A percentile compares a stretch with the other conserved stretches of the same genome.
These are phyloP conservation scores for Diaporthe humulicola DNA, from an alignment of 2,329 filamentous ascomycete species.

Conservation along the genomic window DNA sequence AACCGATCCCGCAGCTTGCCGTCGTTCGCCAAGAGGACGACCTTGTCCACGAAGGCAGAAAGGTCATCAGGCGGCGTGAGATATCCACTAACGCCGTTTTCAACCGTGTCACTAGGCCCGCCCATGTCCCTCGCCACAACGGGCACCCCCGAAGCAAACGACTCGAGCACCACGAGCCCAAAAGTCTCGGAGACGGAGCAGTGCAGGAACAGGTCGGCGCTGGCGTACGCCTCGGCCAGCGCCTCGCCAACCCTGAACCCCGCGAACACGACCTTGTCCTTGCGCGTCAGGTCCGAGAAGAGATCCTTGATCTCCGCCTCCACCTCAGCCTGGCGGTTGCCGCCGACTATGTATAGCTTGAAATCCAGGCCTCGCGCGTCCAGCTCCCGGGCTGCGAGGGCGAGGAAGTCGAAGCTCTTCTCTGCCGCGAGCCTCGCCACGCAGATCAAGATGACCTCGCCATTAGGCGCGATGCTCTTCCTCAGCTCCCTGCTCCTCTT, in stretches of 20 bases:
- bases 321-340: conserved; percentile 74
- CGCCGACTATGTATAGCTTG: conserved; percentile 76
- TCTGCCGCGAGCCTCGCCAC: conserved; percentile 78
- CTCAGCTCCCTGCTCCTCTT: conserved; percentile 66
- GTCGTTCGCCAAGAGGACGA: conserved; percentile 64
- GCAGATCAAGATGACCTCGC: conserved; percentile 75
- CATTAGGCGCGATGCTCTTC: conserved; percentile 68
- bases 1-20: conserved; percentile 58
- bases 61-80: conserved; percentile 72
- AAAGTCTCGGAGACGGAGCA: conserved; percentile 81
- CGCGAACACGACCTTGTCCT: conserved; percentile 73
- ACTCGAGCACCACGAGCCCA: conserved; percentile 77
- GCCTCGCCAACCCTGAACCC: conserved; percentile 73
- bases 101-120: conserved; percentile 76
- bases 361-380: conserved; percentile 68
- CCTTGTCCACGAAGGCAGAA: conserved; percentile 67
- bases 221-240: conserved; percentile 76
- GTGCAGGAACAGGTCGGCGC: conserved; percentile 78
- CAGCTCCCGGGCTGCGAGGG: conserved; percentile 67
- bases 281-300: conserved; percentile 63
- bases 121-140: conserved; percentile 78
- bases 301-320: conserved; percentile 72
- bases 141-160: conserved; percentile 78
- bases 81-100: conserved; percentile 71
- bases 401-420: conserved; percentile 78